Conservation (phyloP, 257 asterid genomes). For the Hygrophila difformis region DNA sequence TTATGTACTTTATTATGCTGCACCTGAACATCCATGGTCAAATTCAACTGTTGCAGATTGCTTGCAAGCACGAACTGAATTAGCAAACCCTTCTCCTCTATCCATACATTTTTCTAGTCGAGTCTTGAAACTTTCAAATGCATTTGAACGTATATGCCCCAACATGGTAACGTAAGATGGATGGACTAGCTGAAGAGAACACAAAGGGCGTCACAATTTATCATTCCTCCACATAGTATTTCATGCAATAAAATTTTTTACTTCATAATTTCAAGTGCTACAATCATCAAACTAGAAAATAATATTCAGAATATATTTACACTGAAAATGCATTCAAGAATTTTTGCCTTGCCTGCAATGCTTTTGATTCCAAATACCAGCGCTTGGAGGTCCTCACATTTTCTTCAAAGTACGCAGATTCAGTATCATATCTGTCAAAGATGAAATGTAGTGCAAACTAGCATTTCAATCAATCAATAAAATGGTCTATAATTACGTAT, state of each 20-base stretch:
- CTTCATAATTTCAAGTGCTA: no score
- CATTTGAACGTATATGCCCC: slow-evolving; percentile 41
- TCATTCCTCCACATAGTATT: slow-evolving; percentile 6
- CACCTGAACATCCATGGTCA: slow-evolving; percentile 55
- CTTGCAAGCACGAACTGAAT: slow-evolving; percentile 34
- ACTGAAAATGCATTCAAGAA: background rate
- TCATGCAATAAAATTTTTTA: no score
- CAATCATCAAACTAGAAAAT: no score
- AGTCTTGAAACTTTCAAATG: slow-evolving; percentile 31
- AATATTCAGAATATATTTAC: slow-evolving; percentile 1
- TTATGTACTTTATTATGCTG: slow-evolving; percentile 3
- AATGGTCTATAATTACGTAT: background rate
- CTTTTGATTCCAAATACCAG: slow-evolving; percentile 30
- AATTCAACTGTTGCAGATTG: slow-evolving; percentile 33
- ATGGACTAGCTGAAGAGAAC: slow-evolving; percentile 36
- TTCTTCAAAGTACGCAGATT: slow-evolving; percentile 37
- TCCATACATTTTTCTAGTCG: slow-evolving; percentile 27
- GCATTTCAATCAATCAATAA: background rate
- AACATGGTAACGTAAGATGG: slow-evolving; percentile 39
- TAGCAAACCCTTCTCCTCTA: slow-evolving; percentile 44
- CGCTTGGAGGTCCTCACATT: slow-evolving; percentile 42
- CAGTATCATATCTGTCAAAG: slow-evolving; percentile 44
- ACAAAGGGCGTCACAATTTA: slow-evolving; percentile 2
- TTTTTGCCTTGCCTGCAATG: slow-evolving; percentile 29
- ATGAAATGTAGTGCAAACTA: background rate